Base-by-base conservation (phyloP, 2,329 filamentous ascomycete genomes). In the Arthrocladium fulminans region DNA sequence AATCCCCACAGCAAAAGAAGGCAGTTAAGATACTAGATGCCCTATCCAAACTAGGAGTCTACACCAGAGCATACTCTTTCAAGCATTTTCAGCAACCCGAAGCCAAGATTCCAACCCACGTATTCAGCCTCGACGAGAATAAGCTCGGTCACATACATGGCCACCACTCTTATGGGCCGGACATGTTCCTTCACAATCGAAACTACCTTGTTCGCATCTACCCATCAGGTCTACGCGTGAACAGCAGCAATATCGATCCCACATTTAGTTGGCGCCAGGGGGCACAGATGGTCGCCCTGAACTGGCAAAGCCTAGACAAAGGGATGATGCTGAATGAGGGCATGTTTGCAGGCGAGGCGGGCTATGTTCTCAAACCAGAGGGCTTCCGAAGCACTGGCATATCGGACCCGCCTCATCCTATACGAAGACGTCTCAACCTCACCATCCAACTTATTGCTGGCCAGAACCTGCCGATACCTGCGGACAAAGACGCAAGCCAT, bases 281-380 rank as follows among this genome's bases (percentile, higher is more conserved):
- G 12, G 83, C 94, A 2, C 89, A 96, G 65, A 83, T 96, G 57
- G 88, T 94, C 1, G 89, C 89, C 0, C 72, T 97, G 52, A 96
- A 96, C 67, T 97, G 89, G 87, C 89, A 97, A 66, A 83, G 82
- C 52, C 82, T 85, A 65, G 88, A 96, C 60, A 84, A 87, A 57
- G 88, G 87, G 25, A 94, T 94, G 83, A 96, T 96, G 90, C 76
- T 95, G 12, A 96, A 96, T 61, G 83, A 92, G 61, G 89, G 80
- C 57, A 92, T 94, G 87, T 95, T 95, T 65, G 77, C 80, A 1
- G 85, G 81, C 8, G 84, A 86, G 44, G 71, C 78, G 35, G 89
- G 90, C 34, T 96, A 87, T 86, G 80, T 89, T 2, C 73, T 92
- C 52, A 96, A 96, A 66, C 88, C 89, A 0, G 64, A 74, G 25